Percentiles rank a stretch among this genome's conserved stretches.
Conservation (phyloP, 2,329 filamentous ascomycete genomes). For the Colletotrichum sp. region DNA sequence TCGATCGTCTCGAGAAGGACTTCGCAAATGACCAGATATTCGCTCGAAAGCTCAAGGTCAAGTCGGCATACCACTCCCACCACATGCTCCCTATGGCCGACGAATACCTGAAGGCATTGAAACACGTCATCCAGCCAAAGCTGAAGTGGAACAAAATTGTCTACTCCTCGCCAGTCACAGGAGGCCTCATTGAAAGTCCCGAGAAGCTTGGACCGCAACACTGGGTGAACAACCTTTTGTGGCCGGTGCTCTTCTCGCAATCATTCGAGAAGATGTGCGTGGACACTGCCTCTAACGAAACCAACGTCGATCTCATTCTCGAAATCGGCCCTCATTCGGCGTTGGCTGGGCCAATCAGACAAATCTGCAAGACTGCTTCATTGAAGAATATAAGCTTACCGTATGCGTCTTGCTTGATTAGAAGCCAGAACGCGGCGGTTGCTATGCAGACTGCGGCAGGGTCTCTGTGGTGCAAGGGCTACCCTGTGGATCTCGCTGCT, state of each 20-base stretch:
- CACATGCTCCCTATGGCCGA: constrained; percentile 51
- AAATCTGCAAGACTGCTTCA: constrained; percentile 44
- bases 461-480: not conserved
- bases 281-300: not conserved
- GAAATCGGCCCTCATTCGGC: constrained; percentile 56
- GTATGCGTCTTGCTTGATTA: not conserved
- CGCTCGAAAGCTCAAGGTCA: constrained; percentile 22
- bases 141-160: constrained; percentile 31
- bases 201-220: not conserved
- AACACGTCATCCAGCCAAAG: not conserved
- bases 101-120: not conserved
- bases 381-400: not conserved
- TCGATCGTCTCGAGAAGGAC: constrained; percentile 25
- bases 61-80: constrained; percentile 10
- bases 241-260: not conserved
- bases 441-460: not conserved
- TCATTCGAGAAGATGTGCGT: constrained; percentile 3
- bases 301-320: constrained; percentile 40
- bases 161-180: constrained; percentile 12
- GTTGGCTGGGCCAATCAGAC: constrained; percentile 53
- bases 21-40: constrained; percentile 21
- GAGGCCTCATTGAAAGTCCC: constrained; percentile 26
- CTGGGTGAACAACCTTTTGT: constrained; percentile 5
- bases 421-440: not conserved
- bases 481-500: not conserved